Evolutionary conservation across 1,284 basidiomycete genomes (phyloP).

Genomic region (Paramarasmius palmivorus): DNA sequence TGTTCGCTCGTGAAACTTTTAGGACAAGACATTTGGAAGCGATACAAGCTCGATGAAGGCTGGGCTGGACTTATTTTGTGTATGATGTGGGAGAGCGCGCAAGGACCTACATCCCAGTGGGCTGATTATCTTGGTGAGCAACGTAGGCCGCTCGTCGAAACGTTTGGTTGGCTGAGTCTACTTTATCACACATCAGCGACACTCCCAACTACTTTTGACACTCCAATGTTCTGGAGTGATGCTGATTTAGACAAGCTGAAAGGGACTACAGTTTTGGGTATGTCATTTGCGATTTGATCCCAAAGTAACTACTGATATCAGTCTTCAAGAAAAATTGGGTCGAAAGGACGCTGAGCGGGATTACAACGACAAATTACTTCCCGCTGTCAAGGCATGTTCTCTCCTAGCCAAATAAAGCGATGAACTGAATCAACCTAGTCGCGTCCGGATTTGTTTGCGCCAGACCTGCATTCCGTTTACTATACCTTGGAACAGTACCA

Average conservation of each 20-base stretch:
- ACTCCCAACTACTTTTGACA: constrained; percentile 79
- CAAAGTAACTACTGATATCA: constrained; percentile 11
- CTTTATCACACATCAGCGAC: constrained; percentile 50
- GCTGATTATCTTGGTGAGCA: constrained; percentile 66
- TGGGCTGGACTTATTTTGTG: constrained; percentile 90
- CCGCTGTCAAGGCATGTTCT: constrained; percentile 60
- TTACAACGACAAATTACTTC: constrained; percentile 67
- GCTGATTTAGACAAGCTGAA: constrained; percentile 75
- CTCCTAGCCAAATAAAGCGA: background rate
- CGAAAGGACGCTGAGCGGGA: constrained; percentile 80
- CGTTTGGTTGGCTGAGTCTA: background rate
- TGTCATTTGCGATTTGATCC: constrained; percentile 29
- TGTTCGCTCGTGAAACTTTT: constrained; percentile 64
- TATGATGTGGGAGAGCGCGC: constrained; percentile 91
- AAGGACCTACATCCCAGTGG: constrained; percentile 64
- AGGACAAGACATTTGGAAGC: constrained; percentile 63
- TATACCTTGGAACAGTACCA: constrained; percentile 85
- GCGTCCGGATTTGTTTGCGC: constrained; percentile 71
- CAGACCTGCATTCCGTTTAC: constrained; percentile 41
- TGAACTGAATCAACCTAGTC: constrained; percentile 40
- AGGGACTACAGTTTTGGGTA: constrained; percentile 87
- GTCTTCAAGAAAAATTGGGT: constrained; percentile 77
- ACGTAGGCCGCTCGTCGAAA: background rate
- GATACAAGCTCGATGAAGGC: constrained; percentile 59
- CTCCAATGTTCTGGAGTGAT: constrained; percentile 93